Conservation (phyloP, 2,329 filamentous ascomycete species). For the Orbilia javanica region DNA sequence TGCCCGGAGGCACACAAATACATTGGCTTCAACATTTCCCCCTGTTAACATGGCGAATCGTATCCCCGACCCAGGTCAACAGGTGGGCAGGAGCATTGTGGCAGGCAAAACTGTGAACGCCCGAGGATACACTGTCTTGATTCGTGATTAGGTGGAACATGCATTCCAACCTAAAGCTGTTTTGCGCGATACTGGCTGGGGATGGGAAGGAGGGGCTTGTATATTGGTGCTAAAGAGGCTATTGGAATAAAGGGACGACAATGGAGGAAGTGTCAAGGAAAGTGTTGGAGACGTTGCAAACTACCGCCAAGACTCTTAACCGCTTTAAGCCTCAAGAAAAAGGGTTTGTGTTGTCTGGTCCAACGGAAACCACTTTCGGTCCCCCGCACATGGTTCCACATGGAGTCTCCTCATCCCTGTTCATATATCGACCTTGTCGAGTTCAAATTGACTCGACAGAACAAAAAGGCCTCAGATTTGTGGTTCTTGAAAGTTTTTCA, state of each 20-base stretch:
- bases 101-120: not conserved
- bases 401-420: not conserved
- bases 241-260: not conserved
- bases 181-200: not conserved
- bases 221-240: not conserved
- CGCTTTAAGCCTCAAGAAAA: not conserved
- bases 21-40: too few species aligned
- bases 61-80: not conserved
- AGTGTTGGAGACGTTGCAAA: slow-evolving; percentile 9
- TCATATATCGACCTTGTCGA: not conserved
- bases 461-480: not conserved
- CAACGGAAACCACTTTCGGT: not conserved
- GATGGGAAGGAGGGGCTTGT: not conserved
- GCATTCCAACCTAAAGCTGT: not conserved
- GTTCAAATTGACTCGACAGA: not conserved
- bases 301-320: not conserved
- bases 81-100: not conserved
- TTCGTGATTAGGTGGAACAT: not conserved
- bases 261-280: not conserved
- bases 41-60: too few species aligned
- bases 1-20: not conserved
- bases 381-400: too few species aligned
- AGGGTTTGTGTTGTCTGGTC: not conserved
- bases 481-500: not conserved
- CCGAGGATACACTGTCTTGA: not conserved